These are phyloP conservation scores for Nakazawaea peltata DNA, from an alignment of 805 yeast genomes.

Conservation along the genomic window DNA sequence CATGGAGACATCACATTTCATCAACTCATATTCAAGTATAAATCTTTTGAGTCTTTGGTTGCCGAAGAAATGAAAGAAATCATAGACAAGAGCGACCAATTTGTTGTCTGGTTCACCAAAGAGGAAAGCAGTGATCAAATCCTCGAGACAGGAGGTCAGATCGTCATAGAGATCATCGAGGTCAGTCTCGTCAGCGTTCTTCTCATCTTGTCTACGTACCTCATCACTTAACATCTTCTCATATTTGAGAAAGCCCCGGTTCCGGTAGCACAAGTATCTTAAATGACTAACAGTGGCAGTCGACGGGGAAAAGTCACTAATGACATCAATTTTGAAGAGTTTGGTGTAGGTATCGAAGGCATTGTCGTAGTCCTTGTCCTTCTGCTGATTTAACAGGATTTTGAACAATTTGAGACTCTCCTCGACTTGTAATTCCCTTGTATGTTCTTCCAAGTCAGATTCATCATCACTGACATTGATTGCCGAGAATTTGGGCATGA, in stretches of 20 bases:
- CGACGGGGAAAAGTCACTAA: slow-evolving; percentile 33
- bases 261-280: slow-evolving; percentile 72
- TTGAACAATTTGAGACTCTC: slow-evolving; percentile 75
- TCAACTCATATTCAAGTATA: slow-evolving; percentile 50
- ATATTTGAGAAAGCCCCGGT: slow-evolving; percentile 68
- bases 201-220: background rate
- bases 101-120: slow-evolving; percentile 62
- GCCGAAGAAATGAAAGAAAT: slow-evolving; percentile 42
- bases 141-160: slow-evolving; percentile 37
- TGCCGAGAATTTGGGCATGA: slow-evolving; percentile 70
- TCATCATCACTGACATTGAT: slow-evolving; percentile 74
- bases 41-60: slow-evolving; percentile 42
- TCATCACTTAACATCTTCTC: slow-evolving; percentile 23
- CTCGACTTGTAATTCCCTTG: slow-evolving; percentile 86
- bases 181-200: slow-evolving; percentile 10
- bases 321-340: slow-evolving; percentile 61
- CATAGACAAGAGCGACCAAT: slow-evolving; percentile 40
- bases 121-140: slow-evolving; percentile 54
- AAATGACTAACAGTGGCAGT: slow-evolving; percentile 70
- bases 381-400: slow-evolving; percentile 57
- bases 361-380: slow-evolving; percentile 32
- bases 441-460: slow-evolving; percentile 77
- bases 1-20: slow-evolving; percentile 26
- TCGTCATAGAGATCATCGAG: slow-evolving; percentile 15
- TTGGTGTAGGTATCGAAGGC: slow-evolving; percentile 53